Conservation (phyloP, 2,329 filamentous ascomycete species). For the Cladophialophora immunda region DNA sequence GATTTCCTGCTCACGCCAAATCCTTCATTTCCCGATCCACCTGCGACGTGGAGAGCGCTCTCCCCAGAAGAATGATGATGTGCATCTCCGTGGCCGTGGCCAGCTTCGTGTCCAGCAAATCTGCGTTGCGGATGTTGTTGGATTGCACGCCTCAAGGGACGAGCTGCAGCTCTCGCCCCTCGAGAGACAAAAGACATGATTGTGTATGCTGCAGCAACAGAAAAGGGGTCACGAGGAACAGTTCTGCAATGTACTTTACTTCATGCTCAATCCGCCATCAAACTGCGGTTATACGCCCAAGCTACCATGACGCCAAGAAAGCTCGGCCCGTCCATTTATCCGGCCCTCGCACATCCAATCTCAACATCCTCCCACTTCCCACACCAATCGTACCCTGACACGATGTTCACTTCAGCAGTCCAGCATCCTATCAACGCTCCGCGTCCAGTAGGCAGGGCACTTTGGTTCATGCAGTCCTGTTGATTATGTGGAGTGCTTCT, state of each 20-base stretch:
- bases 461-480: slow-evolving; percentile 32
- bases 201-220: slow-evolving; percentile 31
- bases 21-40: slow-evolving; percentile 55
- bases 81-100: slow-evolving; percentile 44
- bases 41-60: slow-evolving; percentile 44
- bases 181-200: slow-evolving; percentile 39
- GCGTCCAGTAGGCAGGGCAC: background rate
- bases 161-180: slow-evolving; percentile 41
- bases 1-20: slow-evolving; percentile 52
- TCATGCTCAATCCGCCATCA: background rate
- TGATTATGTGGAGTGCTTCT: slow-evolving; percentile 20
- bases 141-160: slow-evolving; percentile 35
- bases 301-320: slow-evolving; percentile 10
- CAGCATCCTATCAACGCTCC: background rate
- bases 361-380: slow-evolving; percentile 1
- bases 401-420: background rate
- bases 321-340: slow-evolving; percentile 14
- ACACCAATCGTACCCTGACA: slow-evolving; percentile 5
- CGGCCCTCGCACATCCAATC: background rate
- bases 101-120: slow-evolving; percentile 53
- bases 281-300: slow-evolving; percentile 11
- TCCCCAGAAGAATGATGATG: slow-evolving; percentile 36
- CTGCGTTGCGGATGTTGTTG: slow-evolving; percentile 48
- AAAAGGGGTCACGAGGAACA: slow-evolving; percentile 3
- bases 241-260: slow-evolving; percentile 12